A percentile compares a stretch with the other conserved stretches of the same genome.
phyloP scores from a whole-genome alignment of 495 filamentous ascomycete species.

The Aspergillus biplanus region DNA sequence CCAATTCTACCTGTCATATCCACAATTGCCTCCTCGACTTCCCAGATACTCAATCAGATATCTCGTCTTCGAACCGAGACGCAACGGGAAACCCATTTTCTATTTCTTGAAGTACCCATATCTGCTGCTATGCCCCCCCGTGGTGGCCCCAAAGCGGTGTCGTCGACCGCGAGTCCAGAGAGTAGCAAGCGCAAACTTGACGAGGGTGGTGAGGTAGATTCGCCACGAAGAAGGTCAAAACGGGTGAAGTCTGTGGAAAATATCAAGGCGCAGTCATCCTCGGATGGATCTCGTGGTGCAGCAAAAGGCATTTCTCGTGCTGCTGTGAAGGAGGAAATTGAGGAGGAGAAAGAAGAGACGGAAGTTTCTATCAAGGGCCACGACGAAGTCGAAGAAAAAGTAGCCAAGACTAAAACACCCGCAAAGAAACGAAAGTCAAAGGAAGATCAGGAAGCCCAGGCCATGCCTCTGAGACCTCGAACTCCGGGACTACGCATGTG shows the following conservation, averaged over 20 bases:
- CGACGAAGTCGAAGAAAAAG: conserved; percentile 24
- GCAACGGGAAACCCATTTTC: too few species aligned
- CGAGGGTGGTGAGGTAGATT: conserved; percentile 30
- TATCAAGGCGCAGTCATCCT: conserved; percentile 25
- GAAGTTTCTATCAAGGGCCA: conserved; percentile 4
- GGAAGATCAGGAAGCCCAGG: conserved; percentile 46
- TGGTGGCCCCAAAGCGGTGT: conserved; percentile 23
- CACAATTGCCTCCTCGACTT: neutral
- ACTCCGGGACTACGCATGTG: conserved; percentile 75
- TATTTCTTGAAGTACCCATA: neutral
- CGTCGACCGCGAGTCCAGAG: conserved; percentile 12
- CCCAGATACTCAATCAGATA: neutral
- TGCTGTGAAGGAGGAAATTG: conserved; percentile 29
- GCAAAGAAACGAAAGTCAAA: conserved; percentile 41
- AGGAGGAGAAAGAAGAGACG: conserved; percentile 15
- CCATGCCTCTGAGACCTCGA: conserved; percentile 69
- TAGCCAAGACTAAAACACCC: conserved; percentile 25
- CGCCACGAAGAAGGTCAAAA: conserved; percentile 43
- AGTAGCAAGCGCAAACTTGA: conserved; percentile 31
- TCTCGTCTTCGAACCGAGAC: too few species aligned
- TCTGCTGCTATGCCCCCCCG: conserved; percentile 28
- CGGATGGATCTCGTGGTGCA: neutral
- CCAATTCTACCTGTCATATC: neutral
- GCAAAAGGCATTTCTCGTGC: neutral
- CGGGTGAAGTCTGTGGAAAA: conserved; percentile 36